A percentile compares a stretch with the other conserved stretches of the same genome.
These are phyloP conservation scores for Talaromyces rugulosus DNA, from an alignment of 2,329 filamentous ascomycete species.

Conservation along the genomic window DNA sequence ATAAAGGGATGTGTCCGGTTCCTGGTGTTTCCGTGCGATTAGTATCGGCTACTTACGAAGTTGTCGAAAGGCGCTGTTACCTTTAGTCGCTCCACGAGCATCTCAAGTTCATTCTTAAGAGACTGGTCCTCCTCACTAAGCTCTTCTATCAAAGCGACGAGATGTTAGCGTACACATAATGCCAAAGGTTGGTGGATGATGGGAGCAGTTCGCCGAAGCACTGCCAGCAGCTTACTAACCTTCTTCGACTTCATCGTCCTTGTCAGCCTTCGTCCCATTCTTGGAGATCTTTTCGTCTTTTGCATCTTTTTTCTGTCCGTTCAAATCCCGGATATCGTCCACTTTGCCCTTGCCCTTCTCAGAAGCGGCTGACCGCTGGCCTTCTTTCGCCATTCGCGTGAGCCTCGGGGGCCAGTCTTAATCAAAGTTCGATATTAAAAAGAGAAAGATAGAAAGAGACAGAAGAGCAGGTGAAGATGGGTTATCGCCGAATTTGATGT, in stretches of 20 bases:
- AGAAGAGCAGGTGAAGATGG: not conserved
- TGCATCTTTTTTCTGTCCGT: constrained; percentile 49
- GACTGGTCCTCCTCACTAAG: constrained; percentile 97
- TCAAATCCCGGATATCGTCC: constrained; percentile 60
- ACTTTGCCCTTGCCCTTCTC: constrained; percentile 98
- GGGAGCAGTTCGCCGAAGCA: not conserved
- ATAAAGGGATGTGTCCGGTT: constrained; percentile 81
- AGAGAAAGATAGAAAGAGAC: not conserved
- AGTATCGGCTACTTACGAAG: not conserved
- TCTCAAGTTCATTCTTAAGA: constrained; percentile 94
- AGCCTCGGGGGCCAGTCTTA: constrained; percentile 10
- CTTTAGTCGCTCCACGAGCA: constrained; percentile 93
- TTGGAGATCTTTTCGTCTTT: constrained; percentile 66
- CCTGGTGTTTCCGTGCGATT: constrained; percentile 48
- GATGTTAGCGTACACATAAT: constrained; percentile 20
- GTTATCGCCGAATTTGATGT: not conserved
- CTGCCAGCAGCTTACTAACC: constrained; percentile 40
- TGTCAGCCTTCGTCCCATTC: constrained; percentile 62
- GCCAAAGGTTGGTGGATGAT: constrained; percentile 23
- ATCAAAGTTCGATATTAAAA: not conserved
- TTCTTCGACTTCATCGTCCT: constrained; percentile 64
- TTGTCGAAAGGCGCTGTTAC: constrained; percentile 48
- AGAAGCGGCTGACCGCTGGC: constrained; percentile 74
- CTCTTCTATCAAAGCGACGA: constrained; percentile 62
- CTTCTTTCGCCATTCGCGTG: constrained; percentile 80